A percentile compares a stretch with the other conserved stretches of the same genome.
Evolutionary conservation across 352 stramenopile genomes (phyloP).

Genomic region (Achlya hypogyna): DNA sequence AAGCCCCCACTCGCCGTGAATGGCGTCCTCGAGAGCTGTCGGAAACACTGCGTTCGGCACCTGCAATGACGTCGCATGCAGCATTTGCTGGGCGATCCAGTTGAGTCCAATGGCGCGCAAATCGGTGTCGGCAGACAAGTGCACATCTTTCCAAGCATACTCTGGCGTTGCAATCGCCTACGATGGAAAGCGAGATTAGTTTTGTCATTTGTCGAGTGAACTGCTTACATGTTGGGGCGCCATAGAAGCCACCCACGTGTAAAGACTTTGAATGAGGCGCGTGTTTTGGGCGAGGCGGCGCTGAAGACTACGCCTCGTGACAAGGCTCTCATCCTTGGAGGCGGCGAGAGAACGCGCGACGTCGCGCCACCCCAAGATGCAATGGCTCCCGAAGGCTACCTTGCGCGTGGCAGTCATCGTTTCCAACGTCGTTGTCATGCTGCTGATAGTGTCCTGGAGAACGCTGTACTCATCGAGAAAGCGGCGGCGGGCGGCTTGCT

Average conservation of each 20-base stretch:
- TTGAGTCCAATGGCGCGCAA: not conserved
- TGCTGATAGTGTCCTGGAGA: not conserved
- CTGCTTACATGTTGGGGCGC: too few relatives aligned
- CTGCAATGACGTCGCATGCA: not conserved
- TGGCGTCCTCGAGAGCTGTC: not conserved
- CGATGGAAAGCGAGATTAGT: too few relatives aligned
- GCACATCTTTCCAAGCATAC: not conserved
- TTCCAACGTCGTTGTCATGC: not conserved
- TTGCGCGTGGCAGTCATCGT: too few relatives aligned
- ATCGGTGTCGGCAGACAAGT: not conserved
- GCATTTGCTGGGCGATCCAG: not conserved
- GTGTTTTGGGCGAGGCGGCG: not conserved
- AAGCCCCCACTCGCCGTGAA: not conserved
- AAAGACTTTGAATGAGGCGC: not conserved
- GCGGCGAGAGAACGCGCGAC: not conserved
- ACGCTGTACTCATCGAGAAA: not conserved
- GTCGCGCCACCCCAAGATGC: not conserved
- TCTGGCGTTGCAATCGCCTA: not conserved
- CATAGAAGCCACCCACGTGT: not conserved
- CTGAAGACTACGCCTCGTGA: not conserved
- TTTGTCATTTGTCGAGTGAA: too few relatives aligned
- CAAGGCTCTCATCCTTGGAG: not conserved
- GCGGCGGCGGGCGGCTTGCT: not conserved
- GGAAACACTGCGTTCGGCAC: not conserved
- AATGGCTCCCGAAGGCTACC: too few relatives aligned